Evolutionary conservation across 2,329 filamentous ascomycete species (phyloP).

Genomic region (Ceratocystis huliohia): DNA sequence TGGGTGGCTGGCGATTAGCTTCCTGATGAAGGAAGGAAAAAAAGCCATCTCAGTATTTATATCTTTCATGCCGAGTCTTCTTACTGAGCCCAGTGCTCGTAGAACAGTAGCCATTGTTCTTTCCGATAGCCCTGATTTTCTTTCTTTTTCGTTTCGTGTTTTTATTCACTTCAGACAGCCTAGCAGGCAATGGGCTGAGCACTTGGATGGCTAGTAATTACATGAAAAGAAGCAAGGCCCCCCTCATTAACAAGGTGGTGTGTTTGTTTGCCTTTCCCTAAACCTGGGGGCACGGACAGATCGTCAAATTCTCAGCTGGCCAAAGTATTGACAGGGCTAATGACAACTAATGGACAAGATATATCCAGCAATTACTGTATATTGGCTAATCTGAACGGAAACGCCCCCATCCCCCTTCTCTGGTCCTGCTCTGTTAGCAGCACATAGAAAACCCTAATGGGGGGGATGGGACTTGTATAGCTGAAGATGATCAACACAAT

Average conservation of each 20-base stretch:
- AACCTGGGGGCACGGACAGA: not conserved
- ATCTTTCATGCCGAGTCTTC: not conserved
- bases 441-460: not conserved
- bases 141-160: not conserved
- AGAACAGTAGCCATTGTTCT: not conserved
- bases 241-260: too few relatives aligned
- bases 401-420: not conserved
- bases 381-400: not conserved
- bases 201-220: too few relatives aligned
- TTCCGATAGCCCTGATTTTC: not conserved
- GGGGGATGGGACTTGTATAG: not conserved
- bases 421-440: not conserved
- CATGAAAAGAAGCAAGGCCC: too few relatives aligned
- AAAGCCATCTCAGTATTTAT: too few relatives aligned
- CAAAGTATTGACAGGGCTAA: not conserved
- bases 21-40: too few relatives aligned
- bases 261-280: not conserved
- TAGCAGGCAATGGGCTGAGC: too few relatives aligned
- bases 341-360: constrained; percentile 4
- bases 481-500: not conserved
- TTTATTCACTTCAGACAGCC: not conserved
- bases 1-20: too few relatives aligned
- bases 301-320: not conserved
- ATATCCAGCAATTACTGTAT: not conserved
- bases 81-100: not conserved